Conservation (phyloP, 1,139 yeast genomes). For the Eremothecium cymbalariae region DNA sequence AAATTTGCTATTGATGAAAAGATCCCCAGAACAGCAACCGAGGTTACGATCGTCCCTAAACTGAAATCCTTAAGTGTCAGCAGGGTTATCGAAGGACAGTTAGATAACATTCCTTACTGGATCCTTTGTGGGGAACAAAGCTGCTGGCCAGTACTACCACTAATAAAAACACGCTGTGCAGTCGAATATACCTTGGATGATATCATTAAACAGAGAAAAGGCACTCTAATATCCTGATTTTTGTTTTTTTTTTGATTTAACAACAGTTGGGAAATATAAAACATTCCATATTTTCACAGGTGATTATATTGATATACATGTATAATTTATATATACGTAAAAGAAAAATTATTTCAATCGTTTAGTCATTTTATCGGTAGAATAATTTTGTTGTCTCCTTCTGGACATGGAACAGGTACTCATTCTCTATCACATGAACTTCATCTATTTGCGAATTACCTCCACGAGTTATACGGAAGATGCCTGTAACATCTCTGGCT, state of each 20-base stretch:
- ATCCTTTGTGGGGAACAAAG: slow-evolving; percentile 83
- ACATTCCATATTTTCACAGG: slow-evolving; percentile 3
- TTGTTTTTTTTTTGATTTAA: too few species aligned
- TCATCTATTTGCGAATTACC: slow-evolving; percentile 31
- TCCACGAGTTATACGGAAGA: slow-evolving; percentile 52
- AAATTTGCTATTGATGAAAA: slow-evolving; percentile 82
- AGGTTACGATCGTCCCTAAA: slow-evolving; percentile 87
- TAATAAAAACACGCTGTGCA: slow-evolving; percentile 81
- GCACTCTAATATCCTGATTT: slow-evolving; percentile 29
- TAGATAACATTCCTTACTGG: slow-evolving; percentile 82
- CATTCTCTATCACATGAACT: slow-evolving; percentile 45
- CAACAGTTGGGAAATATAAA: neutral
- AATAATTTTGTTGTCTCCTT: slow-evolving; percentile 43
- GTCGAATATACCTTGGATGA: slow-evolving; percentile 86
- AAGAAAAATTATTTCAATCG: too few species aligned
- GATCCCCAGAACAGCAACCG: slow-evolving; percentile 66
- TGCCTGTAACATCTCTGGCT: slow-evolving; percentile 78
- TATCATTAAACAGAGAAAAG: slow-evolving; percentile 30
- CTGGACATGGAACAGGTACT: slow-evolving; percentile 53
- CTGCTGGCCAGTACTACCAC: slow-evolving; percentile 86
- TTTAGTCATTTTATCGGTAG: slow-evolving; percentile 34
- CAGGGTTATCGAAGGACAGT: slow-evolving; percentile 41
- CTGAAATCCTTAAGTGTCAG: slow-evolving; percentile 69
- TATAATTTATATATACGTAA: slow-evolving; percentile 1
- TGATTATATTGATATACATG: slow-evolving; percentile 1